Evolutionary conservation across 2,329 filamentous ascomycete species (phyloP).

Genomic region (Ceratocystis eucalypticola): DNA sequence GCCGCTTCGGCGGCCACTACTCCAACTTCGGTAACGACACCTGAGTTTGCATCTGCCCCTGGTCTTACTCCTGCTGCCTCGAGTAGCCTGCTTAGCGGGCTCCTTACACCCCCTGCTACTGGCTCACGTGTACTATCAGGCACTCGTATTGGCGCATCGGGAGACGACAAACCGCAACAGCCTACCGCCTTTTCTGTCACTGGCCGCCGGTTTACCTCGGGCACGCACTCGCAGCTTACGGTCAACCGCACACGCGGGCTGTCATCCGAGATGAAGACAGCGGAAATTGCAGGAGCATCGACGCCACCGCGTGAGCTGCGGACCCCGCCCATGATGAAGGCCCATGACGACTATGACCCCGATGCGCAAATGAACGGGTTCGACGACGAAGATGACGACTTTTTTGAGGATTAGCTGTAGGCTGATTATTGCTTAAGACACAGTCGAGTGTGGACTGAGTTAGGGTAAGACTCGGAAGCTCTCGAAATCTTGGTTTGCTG

Average conservation of each 20-base stretch:
- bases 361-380: conserved; percentile 47
- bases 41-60: not conserved
- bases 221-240: conserved; percentile 22
- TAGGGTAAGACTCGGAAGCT: no score
- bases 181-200: conserved; percentile 49
- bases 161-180: conserved; percentile 29
- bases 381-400: conserved; percentile 45
- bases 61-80: conserved; percentile 24
- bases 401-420: conserved; percentile 36
- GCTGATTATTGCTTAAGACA: no score
- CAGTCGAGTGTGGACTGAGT: no score
- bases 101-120: conserved; percentile 80
- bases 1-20: conserved; percentile 2
- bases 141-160: conserved; percentile 2
- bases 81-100: conserved; percentile 55
- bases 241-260: conserved; percentile 19
- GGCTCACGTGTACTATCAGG: conserved; percentile 36
- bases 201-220: conserved; percentile 40
- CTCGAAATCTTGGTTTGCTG: no score
- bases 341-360: conserved; percentile 45
- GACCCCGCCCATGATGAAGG: conserved; percentile 49
- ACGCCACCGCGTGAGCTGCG: conserved; percentile 31
- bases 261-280: not conserved
- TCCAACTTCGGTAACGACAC: conserved; percentile 24
- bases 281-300: conserved; percentile 18